Base-by-base conservation (phyloP, 345 rosid genomes). In the Streptanthus diversifolius region DNA sequence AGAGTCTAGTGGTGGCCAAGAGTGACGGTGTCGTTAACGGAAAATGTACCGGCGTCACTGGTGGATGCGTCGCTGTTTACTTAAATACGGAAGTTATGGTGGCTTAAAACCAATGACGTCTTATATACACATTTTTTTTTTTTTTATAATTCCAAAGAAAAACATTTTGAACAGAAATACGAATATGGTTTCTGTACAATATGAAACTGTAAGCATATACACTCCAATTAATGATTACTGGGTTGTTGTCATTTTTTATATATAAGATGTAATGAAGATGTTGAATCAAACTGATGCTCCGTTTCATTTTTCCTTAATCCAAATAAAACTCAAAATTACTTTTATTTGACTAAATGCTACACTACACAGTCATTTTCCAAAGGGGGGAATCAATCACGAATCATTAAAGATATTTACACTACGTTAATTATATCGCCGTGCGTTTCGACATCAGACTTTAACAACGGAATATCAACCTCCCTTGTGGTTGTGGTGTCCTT, bases 41-140 rank as follows among this genome's bases (percentile, higher is more conserved):
- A 27, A 49, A 11, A 78, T 65, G 79, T 63, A 73, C 70, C 44
- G 84, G 77, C 1, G 55, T 33, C 14, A 19, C 67, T 63, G 66
- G 70, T 70, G 82, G 73, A 43, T 75, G 40, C 29, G 64, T 30
- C 41, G 51, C 77, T 48, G 71, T 44, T 64, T 33, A 25, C 45
- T 22, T 52, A 1, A 27, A 19, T 1, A 10, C 54, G 7, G 56
- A 15, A 32, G 63, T 41, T 52, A 13, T 35, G 25, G 63, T 41
- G 55, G 70, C 68, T 30, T 63, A 21, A 63, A 45, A 40, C 27
- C 11, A 30, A 30, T 7, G 18, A 15, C 9, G 44, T 2, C 17
- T 8, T 18, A 5, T 19, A 8, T 14, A 71, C 43, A 49, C 62
- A 0, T 3, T 14, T 51, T 3, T 18, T 49, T 48, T 49, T 47